Evolutionary conservation across 1,139 yeast species (phyloP), one percentile per base, ranked within the genome.

Genomic region (Diutina sp.): DNA sequence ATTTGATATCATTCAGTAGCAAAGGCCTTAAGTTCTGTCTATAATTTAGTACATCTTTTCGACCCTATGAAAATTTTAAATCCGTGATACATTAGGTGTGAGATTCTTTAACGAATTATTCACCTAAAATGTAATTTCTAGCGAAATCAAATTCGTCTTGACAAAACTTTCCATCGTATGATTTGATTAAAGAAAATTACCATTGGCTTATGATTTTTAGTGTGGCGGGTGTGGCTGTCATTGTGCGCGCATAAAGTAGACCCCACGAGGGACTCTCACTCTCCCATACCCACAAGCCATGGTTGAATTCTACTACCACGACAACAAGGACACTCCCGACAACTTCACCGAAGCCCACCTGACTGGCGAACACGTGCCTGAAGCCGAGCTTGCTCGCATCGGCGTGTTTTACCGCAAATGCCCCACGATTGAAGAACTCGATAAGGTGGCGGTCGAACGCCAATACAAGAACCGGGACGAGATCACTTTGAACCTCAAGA

Each of bases 381-480:
- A 71, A 46, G 80, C 76, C 12, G 73, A 78, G 56, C 74, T 91
- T 56, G 72, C 70, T 4, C 66, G 73, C 52, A 63, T 90, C 30
- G 97, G 97, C 0, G 96, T 90, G 1, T 67, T 84, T 48, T 87
- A 90, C 66, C 78, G 71, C 64, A 72, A 82, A 56, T 73, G 83
- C 52, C 75, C 76, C 38, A 73, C 79, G 16, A 66, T 72, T 16
- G 84, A 76, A 2, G 80, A 82, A 44, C 90, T 91, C 55, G 78
- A 91, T 65, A 68, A 66, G 16, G 67, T 93, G 32, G 97, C 97
- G 14, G 61, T 63, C 18, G 77, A 86, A 61, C 79, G 98, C 59
- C 68, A 78, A 45, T 93, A 93, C 72, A 86, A 82, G 67, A 90
- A 90, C 70, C 73, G 96, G 60, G 99, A 93, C 69, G 77, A 73